Percentiles rank a stretch among this genome's conserved stretches.
phyloP scores from a whole-genome alignment of 169 alveolate species.

The Plasmodium cynomolgi region DNA sequence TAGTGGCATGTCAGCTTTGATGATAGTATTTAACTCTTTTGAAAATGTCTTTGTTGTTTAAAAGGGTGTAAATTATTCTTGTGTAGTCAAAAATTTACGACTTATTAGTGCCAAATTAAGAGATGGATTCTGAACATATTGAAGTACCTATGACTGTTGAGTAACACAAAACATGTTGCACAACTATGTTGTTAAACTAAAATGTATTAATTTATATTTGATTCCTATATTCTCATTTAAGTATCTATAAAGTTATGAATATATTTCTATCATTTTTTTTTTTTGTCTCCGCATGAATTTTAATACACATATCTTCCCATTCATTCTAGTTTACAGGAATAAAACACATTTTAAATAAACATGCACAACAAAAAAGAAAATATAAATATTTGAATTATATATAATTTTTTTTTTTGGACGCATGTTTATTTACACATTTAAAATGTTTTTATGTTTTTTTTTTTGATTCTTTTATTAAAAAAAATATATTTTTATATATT shows the following conservation, averaged over 20 bases:
- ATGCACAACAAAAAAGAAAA: conserved; percentile 12
- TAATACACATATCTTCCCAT: background rate
- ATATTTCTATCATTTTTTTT: conserved; percentile 3
- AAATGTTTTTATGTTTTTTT: background rate
- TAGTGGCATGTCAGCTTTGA: conserved; percentile 60
- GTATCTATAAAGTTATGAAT: background rate
- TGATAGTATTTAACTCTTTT: conserved; percentile 56
- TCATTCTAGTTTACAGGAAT: conserved; percentile 12
- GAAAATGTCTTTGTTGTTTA: conserved; percentile 22
- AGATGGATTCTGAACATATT: background rate
- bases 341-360: conserved; percentile 16
- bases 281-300: conserved; percentile 44
- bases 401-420: conserved; percentile 1
- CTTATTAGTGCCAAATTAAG: background rate
- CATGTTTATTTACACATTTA: background rate
- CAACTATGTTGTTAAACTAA: background rate
- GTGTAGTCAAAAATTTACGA: background rate
- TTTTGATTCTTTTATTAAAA: background rate
- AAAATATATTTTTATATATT: background rate
- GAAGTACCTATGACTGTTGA: background rate
- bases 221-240: conserved; percentile 1
- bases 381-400: conserved; percentile 5
- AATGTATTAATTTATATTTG: conserved; percentile 24
- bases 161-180: background rate
- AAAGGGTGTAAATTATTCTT: conserved; percentile 10